Evolutionary conservation across 805 yeast species (phyloP), one percentile per base, ranked within the genome.

Genomic region (Pichia paraexigua): DNA sequence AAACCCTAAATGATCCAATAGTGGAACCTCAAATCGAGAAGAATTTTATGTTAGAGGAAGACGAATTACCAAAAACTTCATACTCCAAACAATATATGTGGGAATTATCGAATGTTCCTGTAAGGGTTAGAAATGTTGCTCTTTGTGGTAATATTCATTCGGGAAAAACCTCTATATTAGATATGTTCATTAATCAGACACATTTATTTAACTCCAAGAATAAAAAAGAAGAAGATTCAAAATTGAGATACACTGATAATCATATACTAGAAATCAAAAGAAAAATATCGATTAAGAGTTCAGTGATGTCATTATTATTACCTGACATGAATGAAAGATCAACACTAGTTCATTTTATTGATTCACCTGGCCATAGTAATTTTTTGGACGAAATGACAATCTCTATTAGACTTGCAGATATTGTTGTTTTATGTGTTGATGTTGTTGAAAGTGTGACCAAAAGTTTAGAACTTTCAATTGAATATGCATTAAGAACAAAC

Each of bases 321-420:
- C 78, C 76, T 0, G 79, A 80, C 60, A 55, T 78, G 28, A 67
- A 64, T 15, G 77, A 73, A 1, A 79, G 77, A 54, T 83, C 95
- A 0, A 66, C 70, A 18, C 78, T 79, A 0, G 59, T 83, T 21
- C 87, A 85, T 60, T 55, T 91, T 0, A 57, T 89, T 0, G 99
- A 95, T 60, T 73, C 96, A 0, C 99, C 99, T 0, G 99, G 99
- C 0, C 98, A 94, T 66, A 77, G 79, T 0, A 83, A 89, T 61
- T 94, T 94, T 61, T 68, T 73, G 28, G 97, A 89, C 62, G 97
- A 94, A 58, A 68, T 80, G 5, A 74, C 79, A 0, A 74, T 78
- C 0, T 76, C 86, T 0, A 64, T 82, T 11, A 65, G 78, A 22
- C 71, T 83, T 0, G 76, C 77, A 0, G 97, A 94, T 56, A 79